phyloP scores from a whole-genome alignment of 2,329 filamentous ascomycete species.

The Cordyceps militaris region DNA sequence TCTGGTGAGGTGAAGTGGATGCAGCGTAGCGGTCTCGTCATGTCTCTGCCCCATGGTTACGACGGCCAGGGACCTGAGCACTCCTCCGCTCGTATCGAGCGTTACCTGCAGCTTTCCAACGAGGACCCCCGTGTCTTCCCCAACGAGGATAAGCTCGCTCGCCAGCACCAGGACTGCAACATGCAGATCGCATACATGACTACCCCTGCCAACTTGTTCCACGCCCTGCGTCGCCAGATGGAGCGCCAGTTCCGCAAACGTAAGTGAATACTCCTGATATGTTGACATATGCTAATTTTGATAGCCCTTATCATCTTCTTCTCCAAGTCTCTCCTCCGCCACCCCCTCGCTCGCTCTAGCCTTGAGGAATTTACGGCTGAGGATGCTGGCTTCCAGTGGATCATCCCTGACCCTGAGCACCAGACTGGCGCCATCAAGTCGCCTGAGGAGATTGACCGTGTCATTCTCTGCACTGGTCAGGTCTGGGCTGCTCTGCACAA shows the following conservation, averaged over 20 bases:
- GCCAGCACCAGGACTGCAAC: slow-evolving; percentile 99
- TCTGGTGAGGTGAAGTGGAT: slow-evolving; percentile 98
- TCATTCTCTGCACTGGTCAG: slow-evolving; percentile 91
- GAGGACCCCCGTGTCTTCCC: slow-evolving; percentile 95
- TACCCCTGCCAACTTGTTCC: slow-evolving; percentile 92
- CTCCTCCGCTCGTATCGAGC: slow-evolving; percentile 93
- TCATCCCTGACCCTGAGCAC: slow-evolving; percentile 87
- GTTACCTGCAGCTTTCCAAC: slow-evolving; percentile 94
- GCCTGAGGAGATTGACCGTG: slow-evolving; percentile 83
- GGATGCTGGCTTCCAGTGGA: slow-evolving; percentile 85
- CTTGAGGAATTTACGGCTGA: slow-evolving; percentile 89
- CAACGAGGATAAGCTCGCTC: slow-evolving; percentile 76
- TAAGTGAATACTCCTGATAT: slow-evolving; percentile 42
- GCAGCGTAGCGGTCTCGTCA: slow-evolving; percentile 91
- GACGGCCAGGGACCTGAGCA: slow-evolving; percentile 98
- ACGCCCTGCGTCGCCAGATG: slow-evolving; percentile 93
- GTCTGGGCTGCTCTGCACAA: slow-evolving; percentile 88
- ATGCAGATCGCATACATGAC: slow-evolving; percentile 99
- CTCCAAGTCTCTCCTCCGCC: slow-evolving; percentile 91
- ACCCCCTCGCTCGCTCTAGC: slow-evolving; percentile 81
- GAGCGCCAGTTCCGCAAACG: slow-evolving; percentile 99
- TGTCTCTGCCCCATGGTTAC: slow-evolving; percentile 95
- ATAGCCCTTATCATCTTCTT: slow-evolving; percentile 93
- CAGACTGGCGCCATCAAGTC: slow-evolving; percentile 65
- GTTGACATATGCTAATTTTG: background rate